Percentiles rank a stretch among this genome's conserved stretches.
Conservation (phyloP, 1,284 basidiomycete species). For the Meira miltonrushii region DNA sequence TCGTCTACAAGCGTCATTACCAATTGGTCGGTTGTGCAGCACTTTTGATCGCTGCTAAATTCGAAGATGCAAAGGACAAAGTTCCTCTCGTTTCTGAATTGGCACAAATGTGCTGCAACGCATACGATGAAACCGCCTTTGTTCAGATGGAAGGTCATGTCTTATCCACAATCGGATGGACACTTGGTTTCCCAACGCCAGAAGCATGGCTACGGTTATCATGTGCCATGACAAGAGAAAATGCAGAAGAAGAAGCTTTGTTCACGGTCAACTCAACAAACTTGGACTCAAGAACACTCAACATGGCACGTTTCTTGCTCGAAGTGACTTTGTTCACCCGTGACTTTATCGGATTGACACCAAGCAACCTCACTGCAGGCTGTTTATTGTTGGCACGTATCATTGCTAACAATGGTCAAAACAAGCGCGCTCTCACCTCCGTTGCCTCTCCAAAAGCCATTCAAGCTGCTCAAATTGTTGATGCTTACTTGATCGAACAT, state of each 20-base stretch:
- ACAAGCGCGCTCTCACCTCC: not conserved
- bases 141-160: conserved; percentile 75
- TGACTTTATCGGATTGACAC: conserved; percentile 79
- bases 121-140: conserved; percentile 92
- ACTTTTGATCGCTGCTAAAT: conserved; percentile 98
- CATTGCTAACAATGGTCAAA: conserved; percentile 56
- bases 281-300: conserved; percentile 83
- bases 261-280: conserved; percentile 45
- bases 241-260: too few relatives aligned
- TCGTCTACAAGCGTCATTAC: conserved; percentile 98
- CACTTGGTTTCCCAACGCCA: conserved; percentile 91
- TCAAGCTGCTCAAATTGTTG: conserved; percentile 66
- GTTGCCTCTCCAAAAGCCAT: conserved; percentile 15
- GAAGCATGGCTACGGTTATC: conserved; percentile 84
- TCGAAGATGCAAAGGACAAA: conserved; percentile 97
- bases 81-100: conserved; percentile 92
- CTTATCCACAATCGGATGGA: conserved; percentile 91
- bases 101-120: conserved; percentile 85
- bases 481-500: conserved; percentile 74
- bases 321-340: conserved; percentile 96
- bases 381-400: conserved; percentile 81
- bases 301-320: conserved; percentile 94
- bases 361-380: conserved; percentile 80
- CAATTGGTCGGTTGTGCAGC: conserved; percentile 98
- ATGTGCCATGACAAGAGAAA: too few relatives aligned